Percentiles rank a stretch among this genome's conserved stretches.
Conservation (phyloP, 495 filamentous ascomycete species). For the Extremus antarcticus region DNA sequence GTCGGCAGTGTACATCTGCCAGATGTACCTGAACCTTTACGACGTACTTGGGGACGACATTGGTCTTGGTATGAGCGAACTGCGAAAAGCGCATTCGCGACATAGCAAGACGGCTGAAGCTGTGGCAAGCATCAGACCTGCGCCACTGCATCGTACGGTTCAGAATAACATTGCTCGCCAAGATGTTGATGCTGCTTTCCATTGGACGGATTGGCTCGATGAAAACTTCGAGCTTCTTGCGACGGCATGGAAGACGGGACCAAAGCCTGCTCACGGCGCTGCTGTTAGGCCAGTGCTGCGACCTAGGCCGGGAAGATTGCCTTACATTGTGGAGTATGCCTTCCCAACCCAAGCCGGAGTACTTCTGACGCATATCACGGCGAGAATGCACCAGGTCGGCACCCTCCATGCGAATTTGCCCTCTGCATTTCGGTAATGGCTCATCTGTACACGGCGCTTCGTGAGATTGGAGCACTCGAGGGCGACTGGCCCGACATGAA, state of each 20-base stretch:
- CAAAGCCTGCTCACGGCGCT: background rate
- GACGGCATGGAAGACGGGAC: background rate
- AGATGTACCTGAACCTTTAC: slow-evolving; percentile 2
- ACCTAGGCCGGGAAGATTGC: no score
- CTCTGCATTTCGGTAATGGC: background rate
- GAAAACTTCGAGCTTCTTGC: background rate
- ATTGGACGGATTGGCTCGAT: background rate
- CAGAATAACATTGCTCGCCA: background rate
- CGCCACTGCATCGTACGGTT: no score
- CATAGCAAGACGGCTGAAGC: background rate
- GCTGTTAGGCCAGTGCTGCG: no score
- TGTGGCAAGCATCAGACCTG: no score
- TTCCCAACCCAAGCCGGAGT: background rate
- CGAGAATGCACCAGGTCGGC: background rate
- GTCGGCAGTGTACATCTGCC: background rate
- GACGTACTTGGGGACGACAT: background rate
- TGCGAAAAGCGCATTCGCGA: background rate
- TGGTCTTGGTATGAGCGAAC: background rate
- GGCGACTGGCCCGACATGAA: slow-evolving; percentile 7
- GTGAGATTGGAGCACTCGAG: background rate
- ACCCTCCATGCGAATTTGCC: background rate
- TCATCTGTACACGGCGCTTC: background rate
- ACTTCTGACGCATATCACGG: background rate
- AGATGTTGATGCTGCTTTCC: background rate
- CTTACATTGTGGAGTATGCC: background rate